Evolutionary conservation across 805 yeast genomes (phyloP), one percentile per base, ranked within the genome.

Genomic region (Candida peoriensis): DNA sequence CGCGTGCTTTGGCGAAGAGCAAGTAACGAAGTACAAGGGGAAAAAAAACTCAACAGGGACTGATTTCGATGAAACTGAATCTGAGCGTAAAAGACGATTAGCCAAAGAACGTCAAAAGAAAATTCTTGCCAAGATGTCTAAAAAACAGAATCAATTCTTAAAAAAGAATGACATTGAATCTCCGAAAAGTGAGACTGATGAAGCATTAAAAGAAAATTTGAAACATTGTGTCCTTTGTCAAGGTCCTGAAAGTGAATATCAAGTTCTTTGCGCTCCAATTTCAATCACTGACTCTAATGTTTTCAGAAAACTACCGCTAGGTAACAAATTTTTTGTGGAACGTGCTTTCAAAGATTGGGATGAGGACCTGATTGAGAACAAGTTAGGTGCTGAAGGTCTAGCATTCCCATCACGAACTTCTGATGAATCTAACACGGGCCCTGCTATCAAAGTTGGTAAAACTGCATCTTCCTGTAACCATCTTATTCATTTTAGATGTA

Each of bases 401-500:
- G 48, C 55, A 43, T 46, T 52, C 12, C 45, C 54, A 9, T 44
- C 26, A 8, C 37, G 35, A 8, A 15, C 17, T 1, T 8, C 5
- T 17, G n/a, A 13, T 14, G 17, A 9, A 22, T 15, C 15, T 20
- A 34, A 13, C 32, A n/a, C n/a, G n/a, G n/a, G n/a, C n/a, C n/a
- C n/a, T n/a, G n/a, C 26, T 30, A 35, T 36, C 33, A 38, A 34
- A 25, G 38, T 31, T 28, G 29, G 33, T 8, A 25, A 22, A 4
- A 42, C 41, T n/a, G 36, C 42, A 3, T 27, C 47, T 8, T 86
- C 96, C 24, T 93, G 99, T 63, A 94, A 96, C 13, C 99, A 93
- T 59, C 86, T 90, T 8, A 81, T 93, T 76, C 99, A 93, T 56
- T 77, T 70, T 45, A 66, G 69, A 14, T 93, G 99, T 57, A 85